These are phyloP conservation scores for Botrytis sinoallii DNA, from an alignment of 2,329 filamentous ascomycete species.

Conservation along the genomic window DNA sequence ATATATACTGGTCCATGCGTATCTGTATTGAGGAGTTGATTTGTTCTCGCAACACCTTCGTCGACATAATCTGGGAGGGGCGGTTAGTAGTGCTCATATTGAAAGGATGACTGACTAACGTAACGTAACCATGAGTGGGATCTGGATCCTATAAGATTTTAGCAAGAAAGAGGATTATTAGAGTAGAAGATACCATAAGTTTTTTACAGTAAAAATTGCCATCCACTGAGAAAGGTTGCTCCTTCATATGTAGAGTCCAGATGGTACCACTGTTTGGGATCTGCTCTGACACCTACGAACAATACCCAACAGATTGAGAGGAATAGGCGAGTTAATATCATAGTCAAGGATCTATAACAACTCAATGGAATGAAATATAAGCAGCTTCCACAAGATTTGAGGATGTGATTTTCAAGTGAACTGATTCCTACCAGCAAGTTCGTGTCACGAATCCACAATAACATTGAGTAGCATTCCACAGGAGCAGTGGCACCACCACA, in stretches of 20 bases:
- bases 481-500: background rate
- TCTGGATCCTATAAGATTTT: background rate
- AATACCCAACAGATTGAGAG: background rate
- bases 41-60: background rate
- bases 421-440: background rate
- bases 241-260: background rate
- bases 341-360: background rate
- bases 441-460: background rate
- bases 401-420: background rate
- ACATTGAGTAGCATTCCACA: background rate
- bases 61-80: background rate
- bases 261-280: background rate
- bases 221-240: background rate
- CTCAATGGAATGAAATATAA: background rate
- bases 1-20: background rate
- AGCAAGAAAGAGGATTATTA: background rate
- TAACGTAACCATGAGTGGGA: background rate
- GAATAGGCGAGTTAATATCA: background rate
- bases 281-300: background rate
- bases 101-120: background rate
- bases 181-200: accelerated
- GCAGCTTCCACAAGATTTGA: background rate
- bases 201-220: background rate
- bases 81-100: background rate
- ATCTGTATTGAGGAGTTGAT: background rate